Conservation (phyloP, 306 rosid species). For the cucumber (Cucumis sativus) region DNA sequence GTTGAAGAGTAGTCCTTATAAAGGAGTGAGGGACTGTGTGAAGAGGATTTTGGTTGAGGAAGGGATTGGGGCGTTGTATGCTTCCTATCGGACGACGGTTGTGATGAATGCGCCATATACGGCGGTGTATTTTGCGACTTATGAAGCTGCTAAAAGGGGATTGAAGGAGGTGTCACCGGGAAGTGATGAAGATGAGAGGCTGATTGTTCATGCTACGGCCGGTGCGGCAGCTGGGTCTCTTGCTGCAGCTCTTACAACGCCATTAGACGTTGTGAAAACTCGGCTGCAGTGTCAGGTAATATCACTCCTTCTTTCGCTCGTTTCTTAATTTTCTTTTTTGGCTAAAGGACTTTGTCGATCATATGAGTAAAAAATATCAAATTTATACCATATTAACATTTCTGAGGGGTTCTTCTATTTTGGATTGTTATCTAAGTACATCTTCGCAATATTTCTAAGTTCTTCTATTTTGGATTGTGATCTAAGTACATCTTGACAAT, state of each 20-base stretch:
- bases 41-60: slow-evolving; percentile 64
- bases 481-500: no score
- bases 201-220: slow-evolving; percentile 66
- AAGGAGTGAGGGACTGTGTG: slow-evolving; percentile 61
- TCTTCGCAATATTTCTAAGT: no score
- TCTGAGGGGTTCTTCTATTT: no score
- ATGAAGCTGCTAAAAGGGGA: slow-evolving; percentile 53
- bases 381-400: no score
- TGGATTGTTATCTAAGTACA: no score
- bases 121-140: slow-evolving; percentile 58
- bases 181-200: slow-evolving; percentile 29
- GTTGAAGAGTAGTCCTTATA: slow-evolving; percentile 52
- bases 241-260: slow-evolving; percentile 64
- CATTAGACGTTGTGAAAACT: slow-evolving; percentile 75
- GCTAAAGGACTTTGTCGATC: no score
- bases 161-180: slow-evolving; percentile 44
- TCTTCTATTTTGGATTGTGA: no score
- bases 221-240: slow-evolving; percentile 66
- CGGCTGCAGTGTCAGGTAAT: slow-evolving; percentile 83
- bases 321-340: neutral
- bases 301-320: neutral
- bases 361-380: no score
- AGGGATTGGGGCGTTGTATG: slow-evolving; percentile 65
- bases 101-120: slow-evolving; percentile 81
- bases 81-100: slow-evolving; percentile 65